phyloP scores from a whole-genome alignment of 352 stramenopile genomes.

The Phytophthora sp. region DNA sequence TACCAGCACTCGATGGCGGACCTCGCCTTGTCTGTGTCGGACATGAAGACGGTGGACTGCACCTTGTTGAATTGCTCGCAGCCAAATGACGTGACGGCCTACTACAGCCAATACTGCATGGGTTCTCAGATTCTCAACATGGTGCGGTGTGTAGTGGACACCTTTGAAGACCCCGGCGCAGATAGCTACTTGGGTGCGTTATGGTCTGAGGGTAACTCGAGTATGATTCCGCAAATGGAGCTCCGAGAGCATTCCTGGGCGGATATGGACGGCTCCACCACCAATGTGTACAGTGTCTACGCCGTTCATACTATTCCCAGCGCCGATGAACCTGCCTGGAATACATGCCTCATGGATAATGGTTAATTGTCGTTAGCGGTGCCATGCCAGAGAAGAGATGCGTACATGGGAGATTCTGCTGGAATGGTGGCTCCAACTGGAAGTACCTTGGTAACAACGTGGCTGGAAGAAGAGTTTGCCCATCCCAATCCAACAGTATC shows the following conservation, averaged over 20 bases:
- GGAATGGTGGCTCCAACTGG: background rate
- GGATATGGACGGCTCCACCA: background rate
- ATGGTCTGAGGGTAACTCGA: background rate
- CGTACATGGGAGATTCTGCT: no score
- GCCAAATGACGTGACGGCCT: background rate
- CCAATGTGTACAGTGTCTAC: background rate
- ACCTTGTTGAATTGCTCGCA: background rate
- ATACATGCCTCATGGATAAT: background rate
- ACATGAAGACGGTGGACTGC: background rate
- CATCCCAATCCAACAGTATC: conserved; percentile 2
- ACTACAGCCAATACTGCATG: background rate
- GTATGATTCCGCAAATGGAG: background rate
- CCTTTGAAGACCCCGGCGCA: background rate
- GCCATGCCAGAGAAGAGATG: no score
- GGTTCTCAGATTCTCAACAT: background rate
- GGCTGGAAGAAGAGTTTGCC: conserved; percentile 25
- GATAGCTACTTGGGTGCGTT: background rate
- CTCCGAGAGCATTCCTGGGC: background rate
- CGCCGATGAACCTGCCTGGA: background rate
- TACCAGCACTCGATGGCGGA: background rate
- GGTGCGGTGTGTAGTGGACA: background rate
- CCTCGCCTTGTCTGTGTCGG: background rate
- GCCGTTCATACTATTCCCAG: background rate
- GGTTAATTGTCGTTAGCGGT: background rate
- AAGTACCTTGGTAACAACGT: conserved; percentile 22